Conservation (phyloP, 2,329 filamentous ascomycete species). For the Scleromitrula shiraiana region DNA sequence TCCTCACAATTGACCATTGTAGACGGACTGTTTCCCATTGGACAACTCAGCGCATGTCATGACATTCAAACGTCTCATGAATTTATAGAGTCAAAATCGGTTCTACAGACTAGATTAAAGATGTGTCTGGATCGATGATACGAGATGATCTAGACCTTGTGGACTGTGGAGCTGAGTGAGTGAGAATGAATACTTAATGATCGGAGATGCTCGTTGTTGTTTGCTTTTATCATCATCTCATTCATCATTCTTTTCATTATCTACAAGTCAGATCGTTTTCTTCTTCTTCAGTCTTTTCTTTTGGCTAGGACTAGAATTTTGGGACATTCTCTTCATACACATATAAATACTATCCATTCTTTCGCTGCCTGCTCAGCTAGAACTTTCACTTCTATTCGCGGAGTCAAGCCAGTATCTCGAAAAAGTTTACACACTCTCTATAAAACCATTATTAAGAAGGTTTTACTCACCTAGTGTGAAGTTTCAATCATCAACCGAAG, state of each 20-base stretch:
- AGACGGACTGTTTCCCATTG: constrained; percentile 21
- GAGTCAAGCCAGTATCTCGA: background rate
- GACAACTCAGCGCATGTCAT: constrained; percentile 26
- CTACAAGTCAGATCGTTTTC: constrained; percentile 21
- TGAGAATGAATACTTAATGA: constrained; percentile 26
- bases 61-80: constrained; percentile 27
- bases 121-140: constrained; percentile 9
- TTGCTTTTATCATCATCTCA: constrained; percentile 23
- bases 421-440: background rate
- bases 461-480: background rate
- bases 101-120: background rate
- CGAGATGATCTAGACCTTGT: constrained; percentile 7
- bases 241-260: constrained; percentile 19
- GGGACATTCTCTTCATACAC: constrained; percentile 26
- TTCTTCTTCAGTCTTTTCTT: constrained; percentile 16
- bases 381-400: constrained; percentile 11
- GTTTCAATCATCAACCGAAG: background rate
- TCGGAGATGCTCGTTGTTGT: constrained; percentile 16
- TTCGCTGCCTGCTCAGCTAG: constrained; percentile 25
- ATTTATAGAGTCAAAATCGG: constrained; percentile 25
- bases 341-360: constrained; percentile 19
- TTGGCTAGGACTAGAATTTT: constrained; percentile 12
- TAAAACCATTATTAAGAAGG: background rate
- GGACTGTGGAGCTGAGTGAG: constrained; percentile 1
- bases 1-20: constrained; percentile 13